A percentile compares a stretch with the other conserved stretches of the same genome.
Conservation (phyloP, 2,329 filamentous ascomycete species). For the Trichoderma simmonsii region DNA sequence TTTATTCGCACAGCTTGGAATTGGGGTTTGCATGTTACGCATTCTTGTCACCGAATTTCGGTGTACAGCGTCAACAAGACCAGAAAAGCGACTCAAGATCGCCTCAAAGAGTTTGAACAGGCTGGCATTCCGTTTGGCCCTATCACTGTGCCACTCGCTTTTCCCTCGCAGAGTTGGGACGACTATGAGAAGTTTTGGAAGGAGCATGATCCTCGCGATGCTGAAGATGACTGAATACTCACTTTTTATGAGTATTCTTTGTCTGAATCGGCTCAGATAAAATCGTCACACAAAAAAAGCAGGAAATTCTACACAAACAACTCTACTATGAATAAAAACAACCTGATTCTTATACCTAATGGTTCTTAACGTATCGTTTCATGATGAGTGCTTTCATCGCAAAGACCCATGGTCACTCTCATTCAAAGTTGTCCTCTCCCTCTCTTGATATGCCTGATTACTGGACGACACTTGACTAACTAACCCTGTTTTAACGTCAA, state of each 20-base stretch:
- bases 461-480: neutral
- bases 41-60: slow-evolving; percentile 12
- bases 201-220: slow-evolving; percentile 7
- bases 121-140: slow-evolving; percentile 1
- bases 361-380: accelerated
- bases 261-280: too few relatives aligned
- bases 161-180: neutral
- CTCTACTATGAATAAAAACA: neutral
- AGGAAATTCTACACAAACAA: neutral
- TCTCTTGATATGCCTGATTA: accelerated
- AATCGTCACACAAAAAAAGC: neutral
- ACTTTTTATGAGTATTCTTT: too few relatives aligned
- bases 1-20: slow-evolving; percentile 2
- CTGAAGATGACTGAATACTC: neutral
- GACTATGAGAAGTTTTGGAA: slow-evolving; percentile 9
- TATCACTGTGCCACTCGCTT: slow-evolving; percentile 1
- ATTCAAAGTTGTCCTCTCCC: neutral
- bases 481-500: neutral
- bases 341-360: neutral
- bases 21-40: slow-evolving; percentile 8
- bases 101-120: neutral
- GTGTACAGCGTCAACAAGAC: slow-evolving; percentile 6
- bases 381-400: neutral
- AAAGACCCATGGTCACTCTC: neutral
- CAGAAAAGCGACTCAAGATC: neutral